Evolutionary conservation across 768 basidiomycete species (phyloP), one percentile per base, ranked within the genome.

Genomic region (Termitomyces sp.): DNA sequence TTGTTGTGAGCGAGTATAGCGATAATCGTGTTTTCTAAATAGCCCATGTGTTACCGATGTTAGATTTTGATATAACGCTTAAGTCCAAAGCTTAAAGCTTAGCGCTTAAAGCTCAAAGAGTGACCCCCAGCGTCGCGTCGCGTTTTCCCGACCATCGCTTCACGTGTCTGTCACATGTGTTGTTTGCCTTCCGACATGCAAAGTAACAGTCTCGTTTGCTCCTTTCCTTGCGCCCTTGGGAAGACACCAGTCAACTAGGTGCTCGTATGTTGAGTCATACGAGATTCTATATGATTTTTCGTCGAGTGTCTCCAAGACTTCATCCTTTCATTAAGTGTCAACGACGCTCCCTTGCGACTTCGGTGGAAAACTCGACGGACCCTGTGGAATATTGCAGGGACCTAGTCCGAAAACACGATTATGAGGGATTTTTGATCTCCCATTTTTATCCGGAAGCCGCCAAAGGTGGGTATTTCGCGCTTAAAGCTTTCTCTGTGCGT

Each of bases 401-500:
- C 38, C 74, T 89, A 56, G 86, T 94, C 54, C 84, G 78, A 59
- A 88, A 84, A 72, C 83, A 90, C 65, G 92, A 94, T 76, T 90
- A 92, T 67, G 90, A 92, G 52, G 85, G 87, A 16, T 92, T 80
- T 67, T 75, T 94, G 30, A 75, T 79, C 32, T 83, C 85, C 5
- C 84, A 85, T 43, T 82, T 90, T 68, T 93, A 83, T 65, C 88
- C 91, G n/a, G 71, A 72, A n/a, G 67, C 74, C n/a, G 63, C 78
- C 57, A 85, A 83, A 70, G 76, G 72, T 67, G 87, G 82, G 45
- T 94, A 85, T 67, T 87, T 87, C 63, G 91, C 90, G 7, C 71
- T 93, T 55, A 86, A 87, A 66, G 91, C 92, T 3, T 92, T 94
- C 63, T 86, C 87, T 65, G 92, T 94, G 72, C 69, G 88, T 83